Conservation (phyloP, 164 flowering plant genomes). For the Annona cherimola region DNA sequence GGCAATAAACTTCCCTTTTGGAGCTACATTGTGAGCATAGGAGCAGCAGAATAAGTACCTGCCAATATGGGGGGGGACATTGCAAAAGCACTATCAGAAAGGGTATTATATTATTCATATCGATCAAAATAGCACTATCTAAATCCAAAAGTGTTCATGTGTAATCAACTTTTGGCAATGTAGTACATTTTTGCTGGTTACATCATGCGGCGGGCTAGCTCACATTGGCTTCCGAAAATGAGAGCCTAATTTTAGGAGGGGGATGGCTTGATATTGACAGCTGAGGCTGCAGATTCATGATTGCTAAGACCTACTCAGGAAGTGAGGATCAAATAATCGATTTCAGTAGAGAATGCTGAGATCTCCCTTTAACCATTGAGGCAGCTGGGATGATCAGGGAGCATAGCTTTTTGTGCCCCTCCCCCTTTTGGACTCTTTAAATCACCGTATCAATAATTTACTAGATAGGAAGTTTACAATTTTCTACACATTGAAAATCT, state of each 20-base stretch:
- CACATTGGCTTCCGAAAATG: neutral
- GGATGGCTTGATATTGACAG: neutral
- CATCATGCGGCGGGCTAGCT: neutral
- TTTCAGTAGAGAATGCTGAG: neutral
- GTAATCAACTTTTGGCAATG: neutral
- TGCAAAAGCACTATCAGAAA: neutral
- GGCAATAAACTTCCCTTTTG: constrained; percentile 91
- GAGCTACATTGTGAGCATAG: constrained; percentile 92
- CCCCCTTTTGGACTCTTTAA: no score
- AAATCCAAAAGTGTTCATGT: neutral
- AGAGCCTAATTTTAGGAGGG: neutral
- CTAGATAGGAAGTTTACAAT: neutral
- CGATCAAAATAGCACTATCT: neutral
- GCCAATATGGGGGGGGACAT: constrained; percentile 4
- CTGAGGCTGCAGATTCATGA: neutral
- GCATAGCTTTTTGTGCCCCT: neutral
- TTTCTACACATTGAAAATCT: neutral
- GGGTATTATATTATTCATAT: neutral
- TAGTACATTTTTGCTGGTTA: neutral
- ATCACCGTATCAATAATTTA: no score
- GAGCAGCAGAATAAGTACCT: constrained; percentile 98
- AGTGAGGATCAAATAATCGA: neutral
- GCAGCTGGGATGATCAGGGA: neutral
- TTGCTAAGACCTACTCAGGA: no score
- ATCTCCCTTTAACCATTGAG: neutral